Base-by-base conservation (phyloP, 2,329 filamentous ascomycete genomes). In the Malbranchea cinnamomea region DNA sequence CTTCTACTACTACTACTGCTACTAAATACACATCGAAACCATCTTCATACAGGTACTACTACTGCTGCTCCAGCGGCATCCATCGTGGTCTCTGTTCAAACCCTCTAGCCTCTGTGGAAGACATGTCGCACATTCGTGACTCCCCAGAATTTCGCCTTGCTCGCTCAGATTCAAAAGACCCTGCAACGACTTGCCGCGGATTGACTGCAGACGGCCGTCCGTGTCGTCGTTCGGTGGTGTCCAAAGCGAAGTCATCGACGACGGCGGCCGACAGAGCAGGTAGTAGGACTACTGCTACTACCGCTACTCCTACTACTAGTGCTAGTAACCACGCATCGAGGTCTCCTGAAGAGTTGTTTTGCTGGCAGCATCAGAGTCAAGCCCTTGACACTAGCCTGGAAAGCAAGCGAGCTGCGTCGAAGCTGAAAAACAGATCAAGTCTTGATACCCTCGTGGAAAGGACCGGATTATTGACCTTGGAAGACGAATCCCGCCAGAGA, bases 321-420 rank as follows among this genome's bases (percentile, higher is more conserved):
- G 38, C 21, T 31, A 39, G 36, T 31, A 48, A 15, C 32, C 42
- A 30, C 27, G 46, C 25, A 38, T 41, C 16, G 41, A 38, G 35
- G 49, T n/a, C 46, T 34, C 48, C 43, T 21, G 44, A 41, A 23
- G 53, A 37, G 39, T 68, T 76, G 28, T 94, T 84, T 57, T 95
- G 87, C 62, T 93, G 81, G 78, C 84, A 94, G 52, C 89, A 98
- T 60, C 85, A 81, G 50, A 82, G 89, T 34, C 89, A 98, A 54
- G 82, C 82, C 2, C 49, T 59, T 9, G 44, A 33, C 48, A 50
- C 41, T 12, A 25, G 19, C 16, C 15, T 15, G 8, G 31, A 22
- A 13, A 22, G 18, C 8, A 20, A 17, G 7, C 6, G 19, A 16
- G 10, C 11, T 5, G 19, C 45, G 52, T 65, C 71, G 5, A 68